Evolutionary conservation across 257 asterid species (phyloP), one percentile per base, ranked within the genome.

Genomic region (Penstemon davidsonii): DNA sequence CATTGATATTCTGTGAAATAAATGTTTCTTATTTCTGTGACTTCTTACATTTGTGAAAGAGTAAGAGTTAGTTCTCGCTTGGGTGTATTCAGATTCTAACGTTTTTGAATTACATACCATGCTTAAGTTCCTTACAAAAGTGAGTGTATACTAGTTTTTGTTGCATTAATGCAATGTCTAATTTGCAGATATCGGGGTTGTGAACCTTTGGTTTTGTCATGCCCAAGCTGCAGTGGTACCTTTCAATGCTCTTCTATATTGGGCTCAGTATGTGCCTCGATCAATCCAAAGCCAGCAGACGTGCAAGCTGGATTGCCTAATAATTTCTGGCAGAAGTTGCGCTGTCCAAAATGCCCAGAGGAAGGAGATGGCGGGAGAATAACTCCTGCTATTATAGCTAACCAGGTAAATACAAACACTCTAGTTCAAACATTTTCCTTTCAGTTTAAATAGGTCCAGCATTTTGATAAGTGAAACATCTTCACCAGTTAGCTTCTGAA

Each of bases 321-420:
- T 66, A 79, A 81, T 70, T 88, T 91, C 81, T 91, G 99, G 99
- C 80, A 78, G 68, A 91, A 74, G 59, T 54, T 88, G 79, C 62
- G 78, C 54, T 94, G 99, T 80, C 97, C 96, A 54, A 85, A 77
- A 72, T 94, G 99, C 75, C 96, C 96, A 33, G 95, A 81, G 68
- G 93, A 86, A 66, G 88, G 84, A 39, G 87, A 78, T 71, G 80
- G 57, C 25, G 92, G 96, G 70, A 81, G 60, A 59, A 78, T 94
- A 61, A 78, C 90, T 68, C 83, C 95, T 76, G 85, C 91, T 57
- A 59, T 76, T 66, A 75, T 94, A 68, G 90, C 92, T 54, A 94
- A 91, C 80, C 97, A 94, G 99, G 99, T 90, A 79, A 37, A 47
- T 49, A 25, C 33, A 25, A 25, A 25, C 33, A 25, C 33, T 25